Base-by-base conservation (phyloP, 441 rosid genomes). In the Eruca vesicaria region DNA sequence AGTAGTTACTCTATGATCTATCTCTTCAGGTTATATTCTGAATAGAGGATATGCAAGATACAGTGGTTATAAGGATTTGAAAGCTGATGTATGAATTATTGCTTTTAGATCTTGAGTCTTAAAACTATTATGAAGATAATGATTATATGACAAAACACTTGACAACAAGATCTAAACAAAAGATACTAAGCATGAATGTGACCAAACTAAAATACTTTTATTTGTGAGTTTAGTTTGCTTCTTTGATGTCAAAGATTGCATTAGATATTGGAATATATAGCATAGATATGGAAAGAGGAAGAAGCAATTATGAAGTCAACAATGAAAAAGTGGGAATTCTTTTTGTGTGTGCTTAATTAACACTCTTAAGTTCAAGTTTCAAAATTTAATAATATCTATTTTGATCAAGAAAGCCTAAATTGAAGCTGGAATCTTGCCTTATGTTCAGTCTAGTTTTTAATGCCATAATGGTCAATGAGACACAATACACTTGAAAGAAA, bases 241-340 rank as follows among this genome's bases (percentile, higher is more conserved):
- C 53, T 52, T 14, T 36, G 36, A 18, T 68, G 35, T 57, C 73
- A 69, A 57, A 69, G 73, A 69, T 69, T 69, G 55, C 48, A 69
- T 43, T 59, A 70, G 74, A 70, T 43, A 59, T 66, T 70, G 16
- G 59, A 79, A 78, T 71, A 84, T 78, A 80, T 82, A 83, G 66
- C 83, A 58, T 79, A 85, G 85, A 88, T 85, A 79, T 83, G 58
- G 59, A 31, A 69, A 58, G 65, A 41, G 18, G 36, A 23, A 29
- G 32, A 57, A 57, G 18, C 38, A 68, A 68, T 10, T 38, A 21
- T 28, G 66, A 70, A 60, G 66, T 43, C 74, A 70, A 43, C 53
- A 70, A 43, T 70, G 66, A 36, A 59, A 70, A 35, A 69, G 28
- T 55, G 14, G 5, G 23, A 56, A 68, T 35, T 7, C 16, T 16